Percentiles rank a stretch among this genome's conserved stretches.
These are phyloP conservation scores for Fusarium cyanostomum DNA, from an alignment of 2,329 filamentous ascomycete genomes.

Conservation along the genomic window DNA sequence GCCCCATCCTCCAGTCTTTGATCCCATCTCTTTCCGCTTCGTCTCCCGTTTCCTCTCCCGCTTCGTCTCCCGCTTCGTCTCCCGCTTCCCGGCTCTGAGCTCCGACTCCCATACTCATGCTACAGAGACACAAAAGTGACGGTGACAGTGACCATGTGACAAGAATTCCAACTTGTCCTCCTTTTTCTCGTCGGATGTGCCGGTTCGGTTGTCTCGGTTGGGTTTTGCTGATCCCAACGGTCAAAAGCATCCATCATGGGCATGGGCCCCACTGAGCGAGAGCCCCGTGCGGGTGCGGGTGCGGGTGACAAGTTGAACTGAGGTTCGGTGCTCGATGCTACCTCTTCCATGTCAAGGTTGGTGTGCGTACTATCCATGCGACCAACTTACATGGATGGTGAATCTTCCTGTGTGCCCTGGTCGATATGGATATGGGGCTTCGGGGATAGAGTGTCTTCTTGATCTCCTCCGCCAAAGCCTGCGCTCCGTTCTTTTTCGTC, in stretches of 20 bases:
- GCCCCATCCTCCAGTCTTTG: background rate
- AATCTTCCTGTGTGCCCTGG: slow-evolving; percentile 25
- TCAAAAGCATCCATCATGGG: slow-evolving; percentile 13
- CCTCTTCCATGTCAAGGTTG: slow-evolving; percentile 14
- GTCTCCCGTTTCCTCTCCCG: too few relatives aligned
- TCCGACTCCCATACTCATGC: background rate
- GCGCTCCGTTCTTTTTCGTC: slow-evolving; percentile 9
- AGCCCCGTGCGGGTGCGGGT: background rate
- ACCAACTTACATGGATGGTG: slow-evolving; percentile 33
- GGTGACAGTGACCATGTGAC: slow-evolving; percentile 10
- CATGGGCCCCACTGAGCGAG: slow-evolving; percentile 23
- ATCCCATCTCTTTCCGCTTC: too few relatives aligned
- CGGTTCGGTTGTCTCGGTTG: too few relatives aligned
- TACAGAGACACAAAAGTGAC: slow-evolving; percentile 13
- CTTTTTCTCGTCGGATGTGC: slow-evolving; percentile 24
- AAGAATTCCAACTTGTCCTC: background rate
- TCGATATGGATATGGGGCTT: slow-evolving; percentile 30
- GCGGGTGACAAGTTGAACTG: background rate
- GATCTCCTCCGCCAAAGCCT: slow-evolving; percentile 12
- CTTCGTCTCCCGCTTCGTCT: too few relatives aligned
- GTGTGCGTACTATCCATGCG: slow-evolving; percentile 29
- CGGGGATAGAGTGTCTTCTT: slow-evolving; percentile 13
- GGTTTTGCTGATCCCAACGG: slow-evolving; percentile 25
- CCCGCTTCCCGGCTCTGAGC: background rate
- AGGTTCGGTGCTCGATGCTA: slow-evolving; percentile 17